These are phyloP conservation scores for Candida dajiaensis DNA, from an alignment of 805 yeast genomes.

Conservation along the genomic window DNA sequence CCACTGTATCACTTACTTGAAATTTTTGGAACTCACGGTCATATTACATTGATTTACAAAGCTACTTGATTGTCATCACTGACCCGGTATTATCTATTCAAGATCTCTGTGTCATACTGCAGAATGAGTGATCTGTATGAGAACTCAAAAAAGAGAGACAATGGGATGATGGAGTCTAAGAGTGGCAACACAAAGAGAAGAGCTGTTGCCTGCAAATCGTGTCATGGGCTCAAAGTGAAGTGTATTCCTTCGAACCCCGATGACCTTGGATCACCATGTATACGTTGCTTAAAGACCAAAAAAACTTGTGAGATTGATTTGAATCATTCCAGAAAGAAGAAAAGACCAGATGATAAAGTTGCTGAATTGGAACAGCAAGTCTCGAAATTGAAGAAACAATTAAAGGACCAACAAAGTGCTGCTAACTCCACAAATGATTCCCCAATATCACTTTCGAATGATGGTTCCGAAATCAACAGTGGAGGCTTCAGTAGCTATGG, in stretches of 20 bases:
- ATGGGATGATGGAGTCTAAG: not conserved
- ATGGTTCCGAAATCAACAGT: not conserved
- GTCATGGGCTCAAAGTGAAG: slow-evolving; percentile 79
- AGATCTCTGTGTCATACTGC: not conserved
- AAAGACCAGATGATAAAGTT: slow-evolving; percentile 26
- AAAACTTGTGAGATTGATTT: slow-evolving; percentile 64
- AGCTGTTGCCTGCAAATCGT: slow-evolving; percentile 61
- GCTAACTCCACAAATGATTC: not conserved
- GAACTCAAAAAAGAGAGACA: not conserved
- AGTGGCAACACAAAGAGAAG: slow-evolving; percentile 15
- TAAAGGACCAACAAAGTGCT: slow-evolving; percentile 3
- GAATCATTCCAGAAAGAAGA: slow-evolving; percentile 46
- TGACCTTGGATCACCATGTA: slow-evolving; percentile 62
- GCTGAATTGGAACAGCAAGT: slow-evolving; percentile 28
- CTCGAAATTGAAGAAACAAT: slow-evolving; percentile 18
- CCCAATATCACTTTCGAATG: not conserved
- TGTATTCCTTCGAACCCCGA: slow-evolving; percentile 66
- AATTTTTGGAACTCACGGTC: not conserved
- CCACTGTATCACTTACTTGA: not conserved
- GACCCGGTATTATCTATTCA: too few species aligned
- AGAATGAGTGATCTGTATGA: not conserved
- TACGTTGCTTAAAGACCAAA: slow-evolving; percentile 61
- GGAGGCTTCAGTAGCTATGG: not conserved
- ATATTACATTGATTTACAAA: not conserved
- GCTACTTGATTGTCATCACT: not conserved